Evolutionary conservation across 352 stramenopile genomes (phyloP), one percentile per base, ranked within the genome.

Genomic region (Globisporangium cystogenes): DNA sequence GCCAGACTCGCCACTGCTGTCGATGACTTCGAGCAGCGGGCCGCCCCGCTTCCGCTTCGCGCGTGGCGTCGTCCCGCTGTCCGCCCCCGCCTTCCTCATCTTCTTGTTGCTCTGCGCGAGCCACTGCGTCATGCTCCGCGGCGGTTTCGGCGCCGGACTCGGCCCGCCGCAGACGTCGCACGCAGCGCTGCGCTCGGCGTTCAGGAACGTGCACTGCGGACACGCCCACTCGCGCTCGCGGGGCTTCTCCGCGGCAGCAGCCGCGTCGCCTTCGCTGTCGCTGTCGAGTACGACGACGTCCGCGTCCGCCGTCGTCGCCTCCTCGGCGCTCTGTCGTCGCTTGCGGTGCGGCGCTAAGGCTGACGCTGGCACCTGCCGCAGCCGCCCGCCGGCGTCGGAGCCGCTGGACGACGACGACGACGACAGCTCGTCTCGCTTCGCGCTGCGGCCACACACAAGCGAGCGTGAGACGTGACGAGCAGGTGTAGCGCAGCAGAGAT

Each of bases 141-240:
- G 55, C 53, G 62, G 54, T 51, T 69, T 75, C 20, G 42, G 66
- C 39, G 31, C 48, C 20, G 51, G 36, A 23, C 56, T 50, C 18
- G 52, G 44, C 14, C 56, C 74, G 18, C 64, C 58, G 51, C 76
- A 85, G 24, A 87, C 24, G 53, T 82, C 62, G 33, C 76, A 87
- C 51, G 40, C 2, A 20, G 45, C 4, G 55, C 54, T 44, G 3
- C 20, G 23, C n/a, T 63, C 26, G 51, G 62, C 61, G 44, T 87
- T 85, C 7, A 72, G 23, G 23, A 70, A 85, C 8, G 76, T 87
- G 48, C 76, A 87, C 41, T 62, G 65, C 7, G 45, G 44, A 15
- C 73, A 85, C 29, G 63, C 60, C 73, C 76, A 85, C 8, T 57
- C 40, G n/a, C 16, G 48, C 50, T 36, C 36, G 11, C 24, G 12